Evolutionary conservation across 2,329 filamentous ascomycete genomes (phyloP).

Genomic region (Amauroascus verrucosus): DNA sequence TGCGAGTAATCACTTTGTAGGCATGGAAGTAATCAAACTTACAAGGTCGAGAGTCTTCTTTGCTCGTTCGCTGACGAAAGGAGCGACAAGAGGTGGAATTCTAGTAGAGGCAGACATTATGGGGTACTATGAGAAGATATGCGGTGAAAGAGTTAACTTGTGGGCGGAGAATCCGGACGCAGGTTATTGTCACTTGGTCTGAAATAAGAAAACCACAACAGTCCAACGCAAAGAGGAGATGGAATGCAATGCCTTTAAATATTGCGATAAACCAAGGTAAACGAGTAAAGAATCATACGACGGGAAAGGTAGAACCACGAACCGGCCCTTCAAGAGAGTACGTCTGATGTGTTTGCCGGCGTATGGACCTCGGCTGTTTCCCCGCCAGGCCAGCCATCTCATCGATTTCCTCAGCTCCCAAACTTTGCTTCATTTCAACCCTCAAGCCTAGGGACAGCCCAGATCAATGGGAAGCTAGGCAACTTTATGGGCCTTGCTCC

Average conservation of each 20-base stretch:
- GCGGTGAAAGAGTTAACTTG: neutral
- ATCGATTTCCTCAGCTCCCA: neutral
- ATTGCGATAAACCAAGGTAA: neutral
- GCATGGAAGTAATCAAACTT: constrained; percentile 20
- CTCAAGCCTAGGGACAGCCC: neutral
- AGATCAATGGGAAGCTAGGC: neutral
- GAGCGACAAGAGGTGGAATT: constrained; percentile 50
- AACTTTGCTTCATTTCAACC: no score
- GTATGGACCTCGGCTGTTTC: constrained; percentile 9
- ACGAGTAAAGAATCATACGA: constrained; percentile 3
- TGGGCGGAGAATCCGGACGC: neutral
- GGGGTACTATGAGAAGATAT: neutral
- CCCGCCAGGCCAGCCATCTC: no score
- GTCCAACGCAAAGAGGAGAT: neutral
- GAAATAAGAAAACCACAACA: neutral
- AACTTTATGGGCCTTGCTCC: neutral
- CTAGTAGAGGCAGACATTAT: constrained; percentile 42
- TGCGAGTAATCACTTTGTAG: neutral
- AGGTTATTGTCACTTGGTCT: neutral
- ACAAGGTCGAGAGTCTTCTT: constrained; percentile 72
- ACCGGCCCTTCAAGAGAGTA: neutral
- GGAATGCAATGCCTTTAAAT: constrained; percentile 2
- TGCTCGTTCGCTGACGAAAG: constrained; percentile 70
- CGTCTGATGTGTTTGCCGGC: constrained; percentile 2
- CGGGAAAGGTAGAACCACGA: neutral